phyloP scores from a whole-genome alignment of 2,329 filamentous ascomycete species.

The Fusarium sp. region DNA sequence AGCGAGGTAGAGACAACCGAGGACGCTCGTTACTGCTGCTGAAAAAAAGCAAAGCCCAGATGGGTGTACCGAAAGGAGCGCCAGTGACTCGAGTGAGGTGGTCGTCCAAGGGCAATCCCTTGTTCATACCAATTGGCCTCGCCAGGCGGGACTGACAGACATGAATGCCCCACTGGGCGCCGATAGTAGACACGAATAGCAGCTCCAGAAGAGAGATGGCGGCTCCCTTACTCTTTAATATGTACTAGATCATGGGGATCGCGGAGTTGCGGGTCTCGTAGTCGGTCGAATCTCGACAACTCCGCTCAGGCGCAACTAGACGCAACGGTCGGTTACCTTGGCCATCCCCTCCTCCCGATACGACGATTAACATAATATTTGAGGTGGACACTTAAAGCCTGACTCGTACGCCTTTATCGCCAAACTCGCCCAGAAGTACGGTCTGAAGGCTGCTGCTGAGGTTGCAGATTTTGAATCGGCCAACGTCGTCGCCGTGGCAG shows the following conservation, averaged over 20 bases:
- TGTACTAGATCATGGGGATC: not conserved
- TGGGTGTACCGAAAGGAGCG: not conserved
- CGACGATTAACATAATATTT: too few species aligned
- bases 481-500: not conserved
- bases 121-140: constrained; percentile 6
- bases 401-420: not conserved
- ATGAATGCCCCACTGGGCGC: not conserved
- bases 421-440: not conserved
- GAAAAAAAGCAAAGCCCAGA: constrained; percentile 7
- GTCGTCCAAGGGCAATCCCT: not conserved
- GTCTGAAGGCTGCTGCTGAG: not conserved
- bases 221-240: not conserved
- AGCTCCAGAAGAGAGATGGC: not conserved
- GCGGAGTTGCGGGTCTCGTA: not conserved
- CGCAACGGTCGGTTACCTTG: too few species aligned
- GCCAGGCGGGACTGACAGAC: constrained; percentile 11
- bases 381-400: too few species aligned
- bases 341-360: too few species aligned
- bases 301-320: too few species aligned
- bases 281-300: not conserved
- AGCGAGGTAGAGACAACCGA: constrained; percentile 6
- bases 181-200: not conserved
- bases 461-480: not conserved
- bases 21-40: not conserved
- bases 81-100: not conserved